Conservation (phyloP, 495 filamentous ascomycete species). For the Talaromyces thailandensis region DNA sequence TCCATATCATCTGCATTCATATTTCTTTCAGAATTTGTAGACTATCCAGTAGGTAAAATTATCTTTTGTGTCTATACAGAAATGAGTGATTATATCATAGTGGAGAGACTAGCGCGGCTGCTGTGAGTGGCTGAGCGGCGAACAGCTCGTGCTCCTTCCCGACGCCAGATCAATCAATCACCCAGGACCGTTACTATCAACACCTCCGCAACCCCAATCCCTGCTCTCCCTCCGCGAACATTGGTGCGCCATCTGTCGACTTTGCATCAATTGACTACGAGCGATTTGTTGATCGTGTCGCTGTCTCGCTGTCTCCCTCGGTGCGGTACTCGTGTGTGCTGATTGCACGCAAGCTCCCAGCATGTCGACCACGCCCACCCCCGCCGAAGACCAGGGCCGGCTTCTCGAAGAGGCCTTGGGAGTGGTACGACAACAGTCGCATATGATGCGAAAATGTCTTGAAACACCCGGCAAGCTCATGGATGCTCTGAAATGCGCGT, state of each 20-base stretch:
- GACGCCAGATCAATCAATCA: neutral
- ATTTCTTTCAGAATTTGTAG: neutral
- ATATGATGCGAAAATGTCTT: constrained; percentile 92
- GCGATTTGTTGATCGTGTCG: neutral
- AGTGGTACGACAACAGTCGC: constrained; percentile 92
- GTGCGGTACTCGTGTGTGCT: neutral
- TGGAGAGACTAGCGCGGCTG: neutral
- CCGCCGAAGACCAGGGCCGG: constrained; percentile 83
- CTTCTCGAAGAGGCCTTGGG: constrained; percentile 94
- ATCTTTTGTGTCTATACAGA: neutral
- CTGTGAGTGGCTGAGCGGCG: constrained; percentile 6
- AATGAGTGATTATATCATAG: neutral
- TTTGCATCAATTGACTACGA: neutral
- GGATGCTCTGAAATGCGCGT: constrained; percentile 99
- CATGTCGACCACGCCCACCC: constrained; percentile 54
- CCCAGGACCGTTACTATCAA: neutral
- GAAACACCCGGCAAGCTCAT: constrained; percentile 98
- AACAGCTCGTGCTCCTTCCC: constrained; percentile 5
- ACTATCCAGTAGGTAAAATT: neutral
- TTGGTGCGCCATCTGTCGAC: neutral
- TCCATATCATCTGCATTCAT: neutral
- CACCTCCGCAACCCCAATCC: neutral
- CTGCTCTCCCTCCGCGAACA: neutral
- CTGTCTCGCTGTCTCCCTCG: neutral
- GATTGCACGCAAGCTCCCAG: constrained; percentile 8